Base-by-base conservation (phyloP, 2,329 filamentous ascomycete species). In the Talaromyces sp. region DNA sequence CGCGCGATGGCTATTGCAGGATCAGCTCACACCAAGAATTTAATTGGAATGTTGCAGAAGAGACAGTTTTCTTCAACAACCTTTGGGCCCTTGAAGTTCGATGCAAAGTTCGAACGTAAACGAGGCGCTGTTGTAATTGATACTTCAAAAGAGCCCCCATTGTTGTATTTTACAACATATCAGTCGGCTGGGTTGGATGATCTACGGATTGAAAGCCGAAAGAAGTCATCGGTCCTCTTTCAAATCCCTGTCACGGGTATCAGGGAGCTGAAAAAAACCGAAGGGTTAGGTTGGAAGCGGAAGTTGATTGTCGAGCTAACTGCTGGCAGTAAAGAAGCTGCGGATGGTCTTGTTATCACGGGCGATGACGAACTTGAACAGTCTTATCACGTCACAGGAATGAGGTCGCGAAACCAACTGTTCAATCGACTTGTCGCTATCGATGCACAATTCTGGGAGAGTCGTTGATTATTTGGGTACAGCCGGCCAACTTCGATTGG, bases 241-340 rank as follows among this genome's bases (percentile, higher is more conserved):
- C 86, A 82, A 5, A 77, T 94, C 0, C 80, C 88, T 0, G 81
- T 94, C 3, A 80, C 80, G 0, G 87, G 93, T 14, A 87, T 95
- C 41, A 75, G 70, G 46, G 89, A 92, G 69, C 66, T 95, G 48
- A 88, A 86, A 69, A 95, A 95, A 73, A 77, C 92, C 1, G 90
- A 90, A 4, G 90, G 90, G 0, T 78, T 92, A 32, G 89, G 90
- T 0, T 95, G 90, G 90, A 95, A 94, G 73, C 85, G 86, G 1
- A 93, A 91, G 75, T 74, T 94, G 45, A 81, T 94, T 1, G 88
- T 94, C 1, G 89, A 90, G 0, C 91, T 90, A 89, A 86, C 88
- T 1, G 80, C 90, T 64, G 64, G 67, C 3, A 82, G 85, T 0
- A 80, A 85, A 43, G 86, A 92, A 69, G 84, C 94, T 27, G 84